Base-by-base conservation (phyloP, 345 rosid species). In the Boechera divaricarpa region DNA sequence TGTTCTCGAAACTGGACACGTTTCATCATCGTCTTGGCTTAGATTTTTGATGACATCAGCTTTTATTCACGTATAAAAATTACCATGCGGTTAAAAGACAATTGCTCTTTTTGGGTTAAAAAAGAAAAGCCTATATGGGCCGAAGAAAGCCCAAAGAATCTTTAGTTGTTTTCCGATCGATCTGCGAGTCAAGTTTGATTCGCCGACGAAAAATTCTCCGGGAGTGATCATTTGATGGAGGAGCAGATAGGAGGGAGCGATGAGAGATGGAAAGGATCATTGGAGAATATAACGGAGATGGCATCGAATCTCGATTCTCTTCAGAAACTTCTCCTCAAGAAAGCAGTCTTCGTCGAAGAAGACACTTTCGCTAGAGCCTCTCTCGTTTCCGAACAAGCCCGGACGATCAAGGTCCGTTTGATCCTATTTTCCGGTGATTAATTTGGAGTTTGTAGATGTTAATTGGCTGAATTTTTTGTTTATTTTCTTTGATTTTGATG, bases 281-380 rank as follows among this genome's bases (percentile, higher is more conserved):
- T 87, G 58, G 75, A 79, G 1, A 96, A 96, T 83, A 78, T 96
- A 52, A 82, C 95, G 41, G 98, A 91, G 87, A 93, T 87, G 92
- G 76, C 95, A 5, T 80, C 90, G 49, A 93, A 93, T 84, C 76
- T 96, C 2, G 97, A 93, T 47, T 91, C 97, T 13, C 95, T 96
- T 12, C 97, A 93, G 58, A 93, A 85, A 74, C 80, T 96, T 41
- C 93, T 96, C 41, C 83, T 89, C 48, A 91, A 83, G 79, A 96
- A 96, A 85, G 96, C 99, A 45, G 95, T 96, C 29, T 96, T 93
- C 71, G 97, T 96, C 1, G 96, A 90, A 59, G 97, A 93, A 45
- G 97, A 96, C 35, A 86, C 97, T 47, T 96, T 90, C 76, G 68
- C 91, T 69, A 86, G 87, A 83, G 95, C 97, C 41, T 96, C 98